A percentile compares a stretch with the other conserved stretches of the same genome.
phyloP scores from a whole-genome alignment of 75 land plant species.

The Cupressus sempervirens region DNA sequence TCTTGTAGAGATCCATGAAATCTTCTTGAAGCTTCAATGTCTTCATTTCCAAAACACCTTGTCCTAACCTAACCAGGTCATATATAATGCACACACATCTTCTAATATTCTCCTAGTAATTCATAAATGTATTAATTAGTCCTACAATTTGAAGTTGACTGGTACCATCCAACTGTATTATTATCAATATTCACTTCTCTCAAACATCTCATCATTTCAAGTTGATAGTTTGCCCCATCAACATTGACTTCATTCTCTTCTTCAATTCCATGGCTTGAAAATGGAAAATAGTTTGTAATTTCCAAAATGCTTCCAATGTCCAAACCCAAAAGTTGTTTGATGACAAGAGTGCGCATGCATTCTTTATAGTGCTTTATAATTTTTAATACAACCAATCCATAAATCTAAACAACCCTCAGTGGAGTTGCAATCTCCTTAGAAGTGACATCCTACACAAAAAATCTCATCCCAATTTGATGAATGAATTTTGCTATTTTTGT shows the following conservation, averaged over 20 bases:
- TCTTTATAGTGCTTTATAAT: constrained; percentile 96
- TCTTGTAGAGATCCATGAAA: no score
- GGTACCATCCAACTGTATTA: constrained; percentile 98
- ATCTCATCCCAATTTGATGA: no score
- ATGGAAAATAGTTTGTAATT: constrained; percentile 94
- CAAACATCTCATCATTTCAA: constrained; percentile 97
- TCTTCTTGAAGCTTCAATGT: no score
- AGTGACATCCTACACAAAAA: no score
- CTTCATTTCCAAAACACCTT: no score
- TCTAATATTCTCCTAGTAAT: no score
- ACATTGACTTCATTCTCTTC: constrained; percentile 92
- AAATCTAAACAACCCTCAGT: no score
- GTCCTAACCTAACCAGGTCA: no score
- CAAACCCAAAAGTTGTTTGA: constrained; percentile 85
- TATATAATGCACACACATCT: no score
- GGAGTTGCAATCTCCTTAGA: no score
- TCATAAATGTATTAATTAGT: constrained; percentile 85
- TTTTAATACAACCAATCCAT: constrained; percentile 83
- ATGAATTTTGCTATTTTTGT: no score
- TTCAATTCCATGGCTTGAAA: constrained; percentile 74
- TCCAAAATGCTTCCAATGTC: constrained; percentile 96
- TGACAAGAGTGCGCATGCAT: constrained; percentile 82
- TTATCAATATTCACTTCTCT: constrained; percentile 97
- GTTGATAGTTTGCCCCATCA: constrained; percentile 97
- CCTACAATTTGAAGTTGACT: constrained; percentile 90